Conservation (phyloP, 106 monocot genomes). For the Gastrodia elata region DNA sequence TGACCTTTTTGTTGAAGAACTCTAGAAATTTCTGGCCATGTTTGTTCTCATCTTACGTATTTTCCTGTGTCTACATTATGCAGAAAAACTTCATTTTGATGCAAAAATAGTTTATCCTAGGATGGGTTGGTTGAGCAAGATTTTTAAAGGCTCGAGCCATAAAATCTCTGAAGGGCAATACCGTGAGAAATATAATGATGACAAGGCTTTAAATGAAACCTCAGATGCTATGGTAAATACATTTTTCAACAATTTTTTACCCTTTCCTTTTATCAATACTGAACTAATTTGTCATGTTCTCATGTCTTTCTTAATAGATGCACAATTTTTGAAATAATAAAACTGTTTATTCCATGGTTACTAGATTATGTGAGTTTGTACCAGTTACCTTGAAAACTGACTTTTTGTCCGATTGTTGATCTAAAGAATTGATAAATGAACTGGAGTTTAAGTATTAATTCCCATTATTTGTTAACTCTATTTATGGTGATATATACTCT, state of each 20-base stretch:
- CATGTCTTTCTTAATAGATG: background rate
- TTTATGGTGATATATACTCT: too few relatives aligned
- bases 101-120: background rate
- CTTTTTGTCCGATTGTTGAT: background rate
- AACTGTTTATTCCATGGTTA: background rate
- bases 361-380: background rate
- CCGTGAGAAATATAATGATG: slow-evolving; percentile 23
- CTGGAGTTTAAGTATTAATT: too few relatives aligned
- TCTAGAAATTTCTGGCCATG: background rate
- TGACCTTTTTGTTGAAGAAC: background rate
- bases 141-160: slow-evolving; percentile 71
- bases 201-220: slow-evolving; percentile 20
- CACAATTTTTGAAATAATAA: background rate
- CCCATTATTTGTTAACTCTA: too few relatives aligned
- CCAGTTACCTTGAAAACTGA: background rate
- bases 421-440: background rate
- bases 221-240: slow-evolving; percentile 25
- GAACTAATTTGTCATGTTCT: background rate
- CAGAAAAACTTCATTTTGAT: background rate
- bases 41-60: background rate
- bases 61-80: background rate
- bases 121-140: slow-evolving; percentile 87
- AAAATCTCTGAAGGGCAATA: slow-evolving; percentile 60
- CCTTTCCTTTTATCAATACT: background rate
- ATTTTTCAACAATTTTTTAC: background rate